Evolutionary conservation across 2,329 filamentous ascomycete genomes (phyloP), one percentile per base, ranked within the genome.

Genomic region (Talaromyces sp.): DNA sequence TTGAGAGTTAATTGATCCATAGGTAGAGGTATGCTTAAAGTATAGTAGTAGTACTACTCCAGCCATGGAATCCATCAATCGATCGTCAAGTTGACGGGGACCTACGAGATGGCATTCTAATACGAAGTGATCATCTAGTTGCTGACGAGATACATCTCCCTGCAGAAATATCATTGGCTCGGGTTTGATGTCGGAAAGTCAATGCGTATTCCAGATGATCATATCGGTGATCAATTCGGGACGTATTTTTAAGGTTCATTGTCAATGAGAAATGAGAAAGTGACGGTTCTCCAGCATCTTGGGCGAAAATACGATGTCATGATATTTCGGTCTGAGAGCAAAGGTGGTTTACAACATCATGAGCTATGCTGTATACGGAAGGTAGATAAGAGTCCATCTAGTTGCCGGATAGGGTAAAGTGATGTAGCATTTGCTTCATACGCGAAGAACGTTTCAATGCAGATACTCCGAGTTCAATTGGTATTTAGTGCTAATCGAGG

Each of bases 341-440:
- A 7, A 25, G 3, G 5, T 25, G 43, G 31, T 50, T 27, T 50
- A 10, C 2, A 52, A n/a, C 9, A n/a, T 52, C 33, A 8, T 15
- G n/a, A 43, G 19, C 56, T 45, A 59, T 45, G 4, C 56, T 45
- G 17, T 11, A 43, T 59, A n/a, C 3, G 56, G 56, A 59, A 59
- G 56, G 56, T 59, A 33, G 22, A 59, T 45, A 27, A 45, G 39
- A 43, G 4, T 31, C 13, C 15, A 22, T 33, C 8, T 59, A 41
- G 17, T 10, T 43, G 31, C 56, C 56, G 15, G 3, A 43, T 59
- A 9, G 22, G 37, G 56, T 45, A 59, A 59, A 59, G 56, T 59
- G 56, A 59, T 17, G 56, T 59, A 17, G 56, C 19, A 59, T 43
- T 56, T 56, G 49, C 49, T 52, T 52, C 27, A 10, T 50, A 31